phyloP scores from a whole-genome alignment of 1,139 yeast genomes.

The Scheffersomyces cryptocercus region DNA sequence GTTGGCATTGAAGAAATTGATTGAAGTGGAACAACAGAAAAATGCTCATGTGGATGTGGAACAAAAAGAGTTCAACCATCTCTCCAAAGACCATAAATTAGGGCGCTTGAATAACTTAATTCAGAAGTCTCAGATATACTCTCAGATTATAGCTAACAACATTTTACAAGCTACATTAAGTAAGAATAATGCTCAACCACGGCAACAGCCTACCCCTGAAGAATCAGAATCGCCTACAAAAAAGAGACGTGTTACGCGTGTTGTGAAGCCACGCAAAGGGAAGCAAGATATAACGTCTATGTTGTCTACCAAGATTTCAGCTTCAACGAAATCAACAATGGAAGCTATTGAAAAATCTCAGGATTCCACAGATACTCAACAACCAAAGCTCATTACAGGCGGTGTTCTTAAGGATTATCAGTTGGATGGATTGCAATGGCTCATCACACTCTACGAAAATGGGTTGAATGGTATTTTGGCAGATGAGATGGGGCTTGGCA shows the following conservation, averaged over 20 bases:
- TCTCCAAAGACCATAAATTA: conserved; percentile 49
- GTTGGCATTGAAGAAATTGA: neutral
- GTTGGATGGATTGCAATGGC: conserved; percentile 88
- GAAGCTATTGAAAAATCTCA: conserved; percentile 26
- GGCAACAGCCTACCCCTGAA: conserved; percentile 5
- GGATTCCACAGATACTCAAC: conserved; percentile 30
- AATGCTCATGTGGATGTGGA: conserved; percentile 20
- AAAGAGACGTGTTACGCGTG: conserved; percentile 12
- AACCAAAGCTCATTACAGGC: conserved; percentile 69
- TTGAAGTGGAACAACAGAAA: conserved; percentile 2
- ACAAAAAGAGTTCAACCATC: conserved; percentile 40
- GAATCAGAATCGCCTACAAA: conserved; percentile 16
- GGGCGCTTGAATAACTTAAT: conserved; percentile 69
- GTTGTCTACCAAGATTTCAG: conserved; percentile 22
- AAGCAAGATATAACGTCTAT: conserved; percentile 24
- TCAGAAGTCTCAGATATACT: conserved; percentile 79
- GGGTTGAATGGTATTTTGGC: conserved; percentile 95
- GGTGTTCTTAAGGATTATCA: conserved; percentile 80
- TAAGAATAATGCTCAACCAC: conserved; percentile 12
- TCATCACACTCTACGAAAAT: conserved; percentile 82
- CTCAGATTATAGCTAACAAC: conserved; percentile 79
- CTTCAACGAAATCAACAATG: conserved; percentile 21
- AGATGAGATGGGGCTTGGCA: conserved; percentile 97
- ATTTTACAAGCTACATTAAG: conserved; percentile 50
- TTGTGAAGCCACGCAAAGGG: conserved; percentile 4